phyloP scores from a whole-genome alignment of 2,329 filamentous ascomycete species.

The Calycina marina region DNA sequence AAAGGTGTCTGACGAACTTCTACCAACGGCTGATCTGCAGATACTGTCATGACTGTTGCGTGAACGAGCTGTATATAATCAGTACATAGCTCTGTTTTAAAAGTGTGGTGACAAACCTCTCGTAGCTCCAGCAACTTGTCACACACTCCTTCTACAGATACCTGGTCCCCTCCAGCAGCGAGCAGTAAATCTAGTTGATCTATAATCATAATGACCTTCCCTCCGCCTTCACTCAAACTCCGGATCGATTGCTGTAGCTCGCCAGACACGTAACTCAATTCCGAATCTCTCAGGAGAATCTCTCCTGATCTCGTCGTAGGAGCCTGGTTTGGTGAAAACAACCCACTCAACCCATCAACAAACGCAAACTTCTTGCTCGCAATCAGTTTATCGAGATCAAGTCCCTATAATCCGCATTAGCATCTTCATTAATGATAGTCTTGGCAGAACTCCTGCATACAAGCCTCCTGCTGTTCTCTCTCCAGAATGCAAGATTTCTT shows the following conservation, averaged over 20 bases:
- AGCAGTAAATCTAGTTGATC: constrained; percentile 53
- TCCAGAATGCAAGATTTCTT: constrained; percentile 68
- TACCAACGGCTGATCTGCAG: constrained; percentile 63
- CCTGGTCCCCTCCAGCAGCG: constrained; percentile 36
- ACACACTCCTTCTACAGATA: constrained; percentile 32
- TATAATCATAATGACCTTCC: constrained; percentile 42
- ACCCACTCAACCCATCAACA: constrained; percentile 45
- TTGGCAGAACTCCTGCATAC: too few species aligned
- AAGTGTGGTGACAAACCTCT: constrained; percentile 36
- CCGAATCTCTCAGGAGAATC: constrained; percentile 8
- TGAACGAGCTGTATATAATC: constrained; percentile 38
- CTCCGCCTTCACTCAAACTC: constrained; percentile 6
- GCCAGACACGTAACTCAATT: constrained; percentile 8
- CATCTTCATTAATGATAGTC: too few species aligned
- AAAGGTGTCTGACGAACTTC: constrained; percentile 44
- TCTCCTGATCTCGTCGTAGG: constrained; percentile 4
- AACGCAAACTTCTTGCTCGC: constrained; percentile 50
- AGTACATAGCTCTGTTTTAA: constrained; percentile 1
- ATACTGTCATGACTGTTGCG: constrained; percentile 49
- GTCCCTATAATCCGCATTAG: constrained; percentile 41
- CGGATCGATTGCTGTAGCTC: constrained; percentile 12
- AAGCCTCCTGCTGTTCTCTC: constrained; percentile 50
- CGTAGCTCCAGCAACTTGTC: constrained; percentile 43
- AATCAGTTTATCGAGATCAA: constrained; percentile 51
- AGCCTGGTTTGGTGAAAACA: constrained; percentile 13